Evolutionary conservation across 164 flowering plant species (phyloP).

Genomic region (Akebia trifoliata): DNA sequence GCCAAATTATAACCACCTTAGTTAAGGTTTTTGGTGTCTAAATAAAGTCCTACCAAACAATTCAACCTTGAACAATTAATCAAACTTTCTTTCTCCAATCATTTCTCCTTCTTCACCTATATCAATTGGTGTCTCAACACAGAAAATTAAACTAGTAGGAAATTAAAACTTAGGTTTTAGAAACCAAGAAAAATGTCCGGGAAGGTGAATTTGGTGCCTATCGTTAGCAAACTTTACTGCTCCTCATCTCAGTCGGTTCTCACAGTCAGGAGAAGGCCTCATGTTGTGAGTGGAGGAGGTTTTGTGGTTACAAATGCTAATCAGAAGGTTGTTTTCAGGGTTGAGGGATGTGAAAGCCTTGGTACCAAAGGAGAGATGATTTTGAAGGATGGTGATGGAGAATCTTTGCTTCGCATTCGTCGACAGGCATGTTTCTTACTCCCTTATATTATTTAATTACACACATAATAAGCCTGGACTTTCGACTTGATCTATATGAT

Average conservation of each 20-base stretch:
- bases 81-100: neutral
- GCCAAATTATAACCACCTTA: too few relatives aligned
- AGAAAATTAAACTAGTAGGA: neutral
- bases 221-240: slow-evolving; percentile 71
- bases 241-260: slow-evolving; percentile 40
- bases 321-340: slow-evolving; percentile 57
- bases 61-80: too few relatives aligned
- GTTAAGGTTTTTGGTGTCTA: neutral
- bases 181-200: neutral
- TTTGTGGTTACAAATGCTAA: slow-evolving; percentile 62
- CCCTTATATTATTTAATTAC: neutral
- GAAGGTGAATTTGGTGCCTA: slow-evolving; percentile 15
- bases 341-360: slow-evolving; percentile 75
- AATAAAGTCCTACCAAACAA: slow-evolving; percentile 3
- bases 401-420: slow-evolving; percentile 55
- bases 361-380: slow-evolving; percentile 60
- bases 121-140: too few relatives aligned
- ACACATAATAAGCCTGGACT: neutral
- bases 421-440: slow-evolving; percentile 40
- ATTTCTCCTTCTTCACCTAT: neutral
- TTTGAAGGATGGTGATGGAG: slow-evolving; percentile 46
- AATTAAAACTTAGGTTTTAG: neutral
- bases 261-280: slow-evolving; percentile 70
- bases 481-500: neutral
- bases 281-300: slow-evolving; percentile 76